Evolutionary conservation across 768 basidiomycete genomes (phyloP), one percentile per base, ranked within the genome.

Genomic region (Candolleomyces aberdarensis): DNA sequence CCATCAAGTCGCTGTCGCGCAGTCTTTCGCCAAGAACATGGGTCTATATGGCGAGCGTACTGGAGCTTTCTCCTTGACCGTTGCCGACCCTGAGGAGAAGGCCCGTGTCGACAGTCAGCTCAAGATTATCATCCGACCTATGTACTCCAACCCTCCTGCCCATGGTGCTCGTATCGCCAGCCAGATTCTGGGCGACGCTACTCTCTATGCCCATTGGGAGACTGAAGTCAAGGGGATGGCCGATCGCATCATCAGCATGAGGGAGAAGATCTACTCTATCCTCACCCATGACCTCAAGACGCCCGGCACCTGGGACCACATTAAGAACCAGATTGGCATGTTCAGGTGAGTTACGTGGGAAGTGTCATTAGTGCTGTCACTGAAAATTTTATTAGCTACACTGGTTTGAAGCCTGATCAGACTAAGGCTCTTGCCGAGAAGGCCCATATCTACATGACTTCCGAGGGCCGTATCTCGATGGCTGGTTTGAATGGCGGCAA

Each of bases 11-110:
- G 91, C 95, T 31, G 84, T 98, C 26, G 84, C 91, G 64, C 97
- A 99, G 74, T 95, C 92, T 41, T 99, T 97, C 74, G 97, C 97
- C 43, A 99, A 99, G 83, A 98, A 98, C 81, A 96, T 98, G 88
- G 97, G 97, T 57, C 84, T 99, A 46, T 99, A 99, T 72, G 96
- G 95, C 62, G 97, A 98, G 78, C 95, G 97, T 67, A 93, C 94
- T 61, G 97, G 97, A n/a, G 90, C 92, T 5, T 95, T 99, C 80
- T 96, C 96, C 17, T 72, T 99, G 69, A 85, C 84, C 56, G 86
- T 85, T 19, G 70, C 78, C 57, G 83, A 83, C 66, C 77, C 87
- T 50, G 89, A 84, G 64, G 93, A 93, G 76, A 91, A 86, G 75
- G 88, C 86, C 36, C 88, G 94, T 52, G 87, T 98, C 46, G 91